These are phyloP conservation scores for Triticum dicoccoides DNA, from an alignment of 176 grass and related monocot species.

Conservation along the genomic window DNA sequence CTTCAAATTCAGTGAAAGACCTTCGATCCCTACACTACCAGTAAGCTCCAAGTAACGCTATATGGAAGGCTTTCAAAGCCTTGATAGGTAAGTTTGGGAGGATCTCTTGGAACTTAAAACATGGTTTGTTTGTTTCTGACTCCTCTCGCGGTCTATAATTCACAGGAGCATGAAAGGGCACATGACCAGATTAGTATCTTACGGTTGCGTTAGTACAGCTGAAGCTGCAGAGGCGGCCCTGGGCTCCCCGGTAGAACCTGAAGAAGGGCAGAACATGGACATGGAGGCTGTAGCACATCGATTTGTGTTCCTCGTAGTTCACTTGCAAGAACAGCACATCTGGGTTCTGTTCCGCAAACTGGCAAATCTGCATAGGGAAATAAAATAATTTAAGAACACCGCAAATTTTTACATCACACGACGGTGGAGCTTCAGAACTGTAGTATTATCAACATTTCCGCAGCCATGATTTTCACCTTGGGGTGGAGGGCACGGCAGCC, in stretches of 20 bases:
- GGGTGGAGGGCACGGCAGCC: slow-evolving; percentile 93
- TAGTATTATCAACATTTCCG: not conserved
- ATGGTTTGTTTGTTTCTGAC: not conserved
- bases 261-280: slow-evolving; percentile 98
- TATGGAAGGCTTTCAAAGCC: not conserved
- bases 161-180: not conserved
- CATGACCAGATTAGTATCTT: slow-evolving; percentile 20
- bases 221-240: slow-evolving; percentile 87
- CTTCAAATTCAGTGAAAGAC: not conserved
- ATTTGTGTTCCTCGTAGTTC: slow-evolving; percentile 90
- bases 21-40: not conserved
- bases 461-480: slow-evolving; percentile 42
- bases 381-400: not conserved
- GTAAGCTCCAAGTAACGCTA: not conserved
- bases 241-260: slow-evolving; percentile 85
- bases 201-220: slow-evolving; percentile 97
- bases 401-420: not conserved
- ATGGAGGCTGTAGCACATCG: slow-evolving; percentile 90
- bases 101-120: not conserved
- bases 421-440: not conserved
- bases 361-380: slow-evolving; percentile 62
- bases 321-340: slow-evolving; percentile 82
- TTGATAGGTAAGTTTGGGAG: not conserved
- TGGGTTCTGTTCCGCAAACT: slow-evolving; percentile 73
- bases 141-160: not conserved